Conservation (phyloP, 1,139 yeast species). For the Yamadazyma trypodendri region DNA sequence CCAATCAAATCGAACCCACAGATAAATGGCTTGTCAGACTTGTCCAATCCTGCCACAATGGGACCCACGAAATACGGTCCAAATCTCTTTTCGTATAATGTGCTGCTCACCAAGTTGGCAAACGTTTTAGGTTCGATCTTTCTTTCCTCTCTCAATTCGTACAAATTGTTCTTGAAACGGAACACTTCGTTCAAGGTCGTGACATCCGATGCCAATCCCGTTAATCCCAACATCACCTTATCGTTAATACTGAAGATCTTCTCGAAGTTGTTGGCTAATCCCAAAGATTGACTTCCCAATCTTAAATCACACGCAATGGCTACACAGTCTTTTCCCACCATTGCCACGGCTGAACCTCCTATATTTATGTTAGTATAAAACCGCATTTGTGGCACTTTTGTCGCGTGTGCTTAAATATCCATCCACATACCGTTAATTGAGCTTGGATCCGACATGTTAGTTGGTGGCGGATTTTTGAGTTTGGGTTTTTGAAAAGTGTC, state of each 20-base stretch:
- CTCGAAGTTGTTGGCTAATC: slow-evolving; percentile 89
- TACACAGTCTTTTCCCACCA: slow-evolving; percentile 97
- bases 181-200: slow-evolving; percentile 79
- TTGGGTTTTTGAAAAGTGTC: background rate
- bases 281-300: slow-evolving; percentile 90
- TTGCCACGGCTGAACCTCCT: slow-evolving; percentile 91
- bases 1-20: slow-evolving; percentile 98
- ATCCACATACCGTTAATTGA: slow-evolving; percentile 38
- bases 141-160: slow-evolving; percentile 89
- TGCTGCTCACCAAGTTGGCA: slow-evolving; percentile 87
- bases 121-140: slow-evolving; percentile 89
- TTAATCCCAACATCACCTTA: slow-evolving; percentile 82
- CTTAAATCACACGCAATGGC: slow-evolving; percentile 97
- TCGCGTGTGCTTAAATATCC: background rate
- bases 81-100: slow-evolving; percentile 87
- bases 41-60: slow-evolving; percentile 90
- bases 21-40: slow-evolving; percentile 79
- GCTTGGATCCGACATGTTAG: slow-evolving; percentile 48
- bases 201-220: slow-evolving; percentile 96
- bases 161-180: slow-evolving; percentile 81
- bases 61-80: slow-evolving; percentile 98
- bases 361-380: slow-evolving; percentile 4
- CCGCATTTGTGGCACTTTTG: background rate
- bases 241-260: slow-evolving; percentile 81
- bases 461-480: slow-evolving; percentile 11